Percentiles rank a stretch among this genome's conserved stretches.
Evolutionary conservation across 139 green algal genomes (phyloP).

Genomic region (Nannochloris sp.): DNA sequence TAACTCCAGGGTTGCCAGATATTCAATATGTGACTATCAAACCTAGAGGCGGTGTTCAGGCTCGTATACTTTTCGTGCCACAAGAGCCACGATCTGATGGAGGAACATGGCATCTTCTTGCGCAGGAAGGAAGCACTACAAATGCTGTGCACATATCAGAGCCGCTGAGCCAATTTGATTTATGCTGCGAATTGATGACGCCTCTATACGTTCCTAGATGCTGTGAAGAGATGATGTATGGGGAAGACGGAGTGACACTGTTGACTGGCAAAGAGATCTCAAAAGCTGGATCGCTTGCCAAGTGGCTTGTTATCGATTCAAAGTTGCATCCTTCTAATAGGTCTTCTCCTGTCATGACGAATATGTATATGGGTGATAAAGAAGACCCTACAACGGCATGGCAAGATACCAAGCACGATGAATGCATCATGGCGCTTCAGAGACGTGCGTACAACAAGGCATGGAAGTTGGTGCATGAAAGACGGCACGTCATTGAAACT

Average conservation of each 20-base stretch:
- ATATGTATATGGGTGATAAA: constrained; percentile 28
- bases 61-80: constrained; percentile 39
- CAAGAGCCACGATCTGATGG: constrained; percentile 35
- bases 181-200: constrained; percentile 36
- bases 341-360: constrained; percentile 17
- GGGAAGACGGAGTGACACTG: constrained; percentile 35
- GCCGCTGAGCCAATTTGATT: constrained; percentile 25
- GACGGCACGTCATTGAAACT: constrained; percentile 30
- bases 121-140: background rate
- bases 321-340: constrained; percentile 41
- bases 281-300: constrained; percentile 40
- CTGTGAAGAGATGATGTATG: constrained; percentile 52
- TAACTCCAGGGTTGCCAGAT: constrained; percentile 43
- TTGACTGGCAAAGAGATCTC: constrained; percentile 42
- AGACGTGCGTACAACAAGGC: constrained; percentile 25
- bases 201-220: constrained; percentile 36
- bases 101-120: constrained; percentile 16
- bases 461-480: constrained; percentile 17
- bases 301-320: constrained; percentile 47
- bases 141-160: constrained; percentile 18
- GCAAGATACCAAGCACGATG: constrained; percentile 12
- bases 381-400: constrained; percentile 37
- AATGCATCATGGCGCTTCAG: constrained; percentile 34
- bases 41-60: constrained; percentile 29
- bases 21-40: constrained; percentile 42